A percentile compares a stretch with the other conserved stretches of the same genome.
These are phyloP conservation scores for Primulina eburnea DNA, from an alignment of 257 asterid genomes.

Conservation along the genomic window DNA sequence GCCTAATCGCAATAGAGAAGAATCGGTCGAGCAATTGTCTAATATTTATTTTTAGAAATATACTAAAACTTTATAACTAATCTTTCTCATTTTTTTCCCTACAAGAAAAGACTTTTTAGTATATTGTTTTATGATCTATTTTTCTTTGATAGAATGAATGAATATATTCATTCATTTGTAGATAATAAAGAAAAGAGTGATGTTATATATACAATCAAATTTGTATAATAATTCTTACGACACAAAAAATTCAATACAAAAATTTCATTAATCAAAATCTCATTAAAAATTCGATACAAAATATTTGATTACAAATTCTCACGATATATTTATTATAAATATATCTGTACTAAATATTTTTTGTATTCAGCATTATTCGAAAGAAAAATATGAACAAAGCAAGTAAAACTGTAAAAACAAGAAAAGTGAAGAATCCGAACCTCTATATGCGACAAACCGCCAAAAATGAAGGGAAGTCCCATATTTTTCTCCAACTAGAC, in stretches of 20 bases:
- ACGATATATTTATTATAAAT: too few relatives aligned
- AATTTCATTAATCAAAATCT: too few relatives aligned
- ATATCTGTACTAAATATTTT: too few relatives aligned
- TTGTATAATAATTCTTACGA: too few relatives aligned
- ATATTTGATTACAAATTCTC: too few relatives aligned
- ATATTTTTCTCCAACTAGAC: slow-evolving; percentile 1
- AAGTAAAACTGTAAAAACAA: slow-evolving; percentile 10
- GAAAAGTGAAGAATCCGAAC: slow-evolving; percentile 8
- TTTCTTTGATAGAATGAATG: slow-evolving; percentile 1
- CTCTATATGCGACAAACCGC: slow-evolving; percentile 22
- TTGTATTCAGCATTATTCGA: too few relatives aligned
- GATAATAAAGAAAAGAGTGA: background rate
- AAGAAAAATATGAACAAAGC: background rate
- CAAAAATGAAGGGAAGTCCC: background rate
- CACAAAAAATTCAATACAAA: too few relatives aligned
- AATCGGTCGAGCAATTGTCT: background rate
- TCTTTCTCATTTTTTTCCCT: too few relatives aligned
- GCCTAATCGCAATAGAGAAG: background rate
- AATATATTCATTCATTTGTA: background rate
- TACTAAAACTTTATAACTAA: background rate
- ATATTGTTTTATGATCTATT: background rate
- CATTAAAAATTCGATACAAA: too few relatives aligned
- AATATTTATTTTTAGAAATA: too few relatives aligned
- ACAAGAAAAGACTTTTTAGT: background rate
- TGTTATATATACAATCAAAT: too few relatives aligned